phyloP scores from a whole-genome alignment of 345 rosid species.

The Hirschfeldia incana region DNA sequence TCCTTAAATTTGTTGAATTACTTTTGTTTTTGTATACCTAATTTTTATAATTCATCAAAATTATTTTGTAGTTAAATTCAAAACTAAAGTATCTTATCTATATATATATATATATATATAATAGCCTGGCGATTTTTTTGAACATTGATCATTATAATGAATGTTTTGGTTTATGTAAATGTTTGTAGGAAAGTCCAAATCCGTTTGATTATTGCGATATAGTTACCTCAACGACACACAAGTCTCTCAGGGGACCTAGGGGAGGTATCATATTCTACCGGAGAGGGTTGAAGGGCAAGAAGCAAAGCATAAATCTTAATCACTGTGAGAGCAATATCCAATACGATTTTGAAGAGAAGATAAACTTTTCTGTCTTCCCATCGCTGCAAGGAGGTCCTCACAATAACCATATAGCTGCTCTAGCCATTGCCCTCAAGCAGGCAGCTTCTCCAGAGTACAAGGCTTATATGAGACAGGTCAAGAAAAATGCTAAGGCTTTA shows the following conservation, averaged over 20 bases:
- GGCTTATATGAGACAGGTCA: constrained; percentile 84
- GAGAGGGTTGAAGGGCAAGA: constrained; percentile 71
- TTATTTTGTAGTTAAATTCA: too few species aligned
- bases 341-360: constrained; percentile 85
- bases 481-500: constrained; percentile 80
- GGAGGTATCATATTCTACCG: constrained; percentile 88
- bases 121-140: not conserved
- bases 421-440: constrained; percentile 92
- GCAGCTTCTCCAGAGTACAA: constrained; percentile 77
- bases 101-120: too few species aligned
- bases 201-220: constrained; percentile 89
- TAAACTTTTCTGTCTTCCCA: constrained; percentile 88
- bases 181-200: constrained; percentile 60
- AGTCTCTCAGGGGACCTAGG: constrained; percentile 91
- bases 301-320: constrained; percentile 50
- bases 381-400: constrained; percentile 94
- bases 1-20: too few species aligned
- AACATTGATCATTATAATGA: constrained; percentile 6
- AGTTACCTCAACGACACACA: constrained; percentile 93
- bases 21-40: too few species aligned
- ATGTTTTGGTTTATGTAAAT: constrained; percentile 13
- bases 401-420: constrained; percentile 97
- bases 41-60: too few species aligned
- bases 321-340: constrained; percentile 59
- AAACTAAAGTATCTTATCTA: too few species aligned